phyloP scores from a whole-genome alignment of 805 yeast species.

The Pichia rugopelliculosa region DNA sequence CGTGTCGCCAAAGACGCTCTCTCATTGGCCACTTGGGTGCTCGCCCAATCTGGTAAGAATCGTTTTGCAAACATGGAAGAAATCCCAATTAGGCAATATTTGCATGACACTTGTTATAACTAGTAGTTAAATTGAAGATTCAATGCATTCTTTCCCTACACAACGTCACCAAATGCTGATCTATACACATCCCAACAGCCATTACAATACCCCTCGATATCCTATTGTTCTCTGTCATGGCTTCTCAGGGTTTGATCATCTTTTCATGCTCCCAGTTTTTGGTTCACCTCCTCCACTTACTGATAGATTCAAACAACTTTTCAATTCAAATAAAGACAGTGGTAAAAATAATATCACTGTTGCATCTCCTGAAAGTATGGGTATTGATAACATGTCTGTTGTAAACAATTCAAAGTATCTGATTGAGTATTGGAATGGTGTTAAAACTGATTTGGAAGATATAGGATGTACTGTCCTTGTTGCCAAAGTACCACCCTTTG shows the following conservation, averaged over 20 bases:
- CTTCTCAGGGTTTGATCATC: conserved; percentile 16
- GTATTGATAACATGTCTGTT: conserved; percentile 8
- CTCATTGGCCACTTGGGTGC: background rate
- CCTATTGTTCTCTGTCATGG: conserved; percentile 22
- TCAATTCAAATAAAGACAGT: background rate
- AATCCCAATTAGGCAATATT: background rate
- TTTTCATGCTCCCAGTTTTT: conserved; percentile 8
- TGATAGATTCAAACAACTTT: conserved; percentile 1
- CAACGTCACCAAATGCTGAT: background rate
- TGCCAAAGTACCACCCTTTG: conserved; percentile 79
- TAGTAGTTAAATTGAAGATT: background rate
- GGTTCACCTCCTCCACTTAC: background rate
- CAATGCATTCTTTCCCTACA: background rate
- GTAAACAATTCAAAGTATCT: conserved; percentile 28
- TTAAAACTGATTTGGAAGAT: conserved; percentile 48
- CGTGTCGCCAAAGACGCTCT: background rate
- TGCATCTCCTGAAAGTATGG: conserved; percentile 3
- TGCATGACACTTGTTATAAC: background rate
- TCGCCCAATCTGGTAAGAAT: background rate
- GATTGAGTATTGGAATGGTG: conserved; percentile 79
- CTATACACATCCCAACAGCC: background rate
- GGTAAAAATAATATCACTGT: background rate
- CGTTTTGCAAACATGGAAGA: background rate
- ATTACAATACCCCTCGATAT: conserved; percentile 19
- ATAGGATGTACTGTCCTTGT: conserved; percentile 64